phyloP scores from a whole-genome alignment of 768 basidiomycete species.

The Podaxis rugospora region DNA sequence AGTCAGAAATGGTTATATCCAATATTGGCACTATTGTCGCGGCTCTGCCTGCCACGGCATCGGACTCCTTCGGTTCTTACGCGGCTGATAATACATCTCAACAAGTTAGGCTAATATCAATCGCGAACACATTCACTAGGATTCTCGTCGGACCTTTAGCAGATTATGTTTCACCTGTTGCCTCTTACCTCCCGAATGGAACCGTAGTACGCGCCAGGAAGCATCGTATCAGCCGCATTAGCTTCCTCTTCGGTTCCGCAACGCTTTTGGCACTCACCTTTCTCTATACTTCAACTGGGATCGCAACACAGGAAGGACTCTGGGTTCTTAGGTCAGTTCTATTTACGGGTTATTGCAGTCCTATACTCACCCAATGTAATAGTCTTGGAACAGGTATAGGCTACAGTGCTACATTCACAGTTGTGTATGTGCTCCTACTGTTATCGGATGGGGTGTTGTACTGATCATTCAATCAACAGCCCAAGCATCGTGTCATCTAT shows the following conservation, averaged over 20 bases:
- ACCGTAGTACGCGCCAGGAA: slow-evolving; percentile 35
- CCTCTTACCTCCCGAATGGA: slow-evolving; percentile 36
- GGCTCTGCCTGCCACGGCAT: slow-evolving; percentile 44
- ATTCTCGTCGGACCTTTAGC: slow-evolving; percentile 66
- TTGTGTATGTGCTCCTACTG: slow-evolving; percentile 46
- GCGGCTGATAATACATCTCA: slow-evolving; percentile 39
- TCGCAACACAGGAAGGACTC: slow-evolving; percentile 45
- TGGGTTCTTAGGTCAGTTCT: slow-evolving; percentile 64
- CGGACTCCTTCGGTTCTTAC: neutral
- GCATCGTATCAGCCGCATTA: slow-evolving; percentile 56
- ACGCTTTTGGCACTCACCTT: slow-evolving; percentile 47
- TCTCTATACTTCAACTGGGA: slow-evolving; percentile 47
- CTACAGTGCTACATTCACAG: slow-evolving; percentile 69
- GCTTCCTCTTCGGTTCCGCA: slow-evolving; percentile 51
- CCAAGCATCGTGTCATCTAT: slow-evolving; percentile 68
- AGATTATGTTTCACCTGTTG: slow-evolving; percentile 66
- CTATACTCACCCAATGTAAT: neutral
- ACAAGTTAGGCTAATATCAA: slow-evolving; percentile 68
- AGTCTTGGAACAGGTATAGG: slow-evolving; percentile 65
- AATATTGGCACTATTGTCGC: slow-evolving; percentile 76
- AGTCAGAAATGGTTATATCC: slow-evolving; percentile 82
- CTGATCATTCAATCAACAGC: slow-evolving; percentile 27
- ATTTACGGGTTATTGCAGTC: neutral
- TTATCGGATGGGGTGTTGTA: neutral
- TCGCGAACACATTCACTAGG: slow-evolving; percentile 69